A percentile compares a stretch with the other conserved stretches of the same genome.
phyloP scores from a whole-genome alignment of 805 yeast species.

The Hanseniaspora lachancei region DNA sequence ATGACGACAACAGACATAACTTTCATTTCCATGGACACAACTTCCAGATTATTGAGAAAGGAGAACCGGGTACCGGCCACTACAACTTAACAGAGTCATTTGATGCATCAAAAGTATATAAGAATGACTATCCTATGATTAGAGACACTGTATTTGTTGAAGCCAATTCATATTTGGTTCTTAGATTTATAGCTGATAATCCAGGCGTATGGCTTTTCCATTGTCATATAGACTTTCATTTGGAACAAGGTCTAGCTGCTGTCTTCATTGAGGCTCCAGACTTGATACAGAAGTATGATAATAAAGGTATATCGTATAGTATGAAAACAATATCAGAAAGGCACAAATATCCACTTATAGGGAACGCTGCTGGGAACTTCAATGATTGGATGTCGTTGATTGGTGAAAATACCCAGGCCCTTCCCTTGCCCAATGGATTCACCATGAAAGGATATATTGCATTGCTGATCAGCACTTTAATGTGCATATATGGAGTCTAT shows the following conservation, averaged over 20 bases:
- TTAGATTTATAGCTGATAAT: slow-evolving; percentile 67
- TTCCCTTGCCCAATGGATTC: slow-evolving; percentile 58
- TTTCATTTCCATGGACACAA: slow-evolving; percentile 68
- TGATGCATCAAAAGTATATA: slow-evolving; percentile 29
- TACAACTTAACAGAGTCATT: slow-evolving; percentile 33
- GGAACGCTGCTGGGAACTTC: slow-evolving; percentile 63
- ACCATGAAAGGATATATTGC: slow-evolving; percentile 60
- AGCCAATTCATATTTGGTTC: slow-evolving; percentile 53
- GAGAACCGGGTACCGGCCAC: slow-evolving; percentile 42
- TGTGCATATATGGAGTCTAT: slow-evolving; percentile 48
- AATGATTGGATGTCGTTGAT: slow-evolving; percentile 42
- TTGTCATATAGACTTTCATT: slow-evolving; percentile 80
- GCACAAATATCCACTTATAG: slow-evolving; percentile 35
- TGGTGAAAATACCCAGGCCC: slow-evolving; percentile 49
- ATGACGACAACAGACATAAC: slow-evolving; percentile 68
- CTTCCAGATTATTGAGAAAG: slow-evolving; percentile 49
- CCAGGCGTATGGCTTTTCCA: slow-evolving; percentile 95
- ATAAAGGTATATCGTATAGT: slow-evolving; percentile 26
- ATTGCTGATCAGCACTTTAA: slow-evolving; percentile 37
- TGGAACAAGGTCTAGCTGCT: slow-evolving; percentile 67
- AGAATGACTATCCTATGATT: slow-evolving; percentile 38
- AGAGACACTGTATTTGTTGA: slow-evolving; percentile 64
- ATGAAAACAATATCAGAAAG: slow-evolving; percentile 39
- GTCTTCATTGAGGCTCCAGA: slow-evolving; percentile 60
- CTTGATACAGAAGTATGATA: slow-evolving; percentile 33